Conservation (phyloP, 2,329 filamentous ascomycete species). For the Aspergillus awamori region DNA sequence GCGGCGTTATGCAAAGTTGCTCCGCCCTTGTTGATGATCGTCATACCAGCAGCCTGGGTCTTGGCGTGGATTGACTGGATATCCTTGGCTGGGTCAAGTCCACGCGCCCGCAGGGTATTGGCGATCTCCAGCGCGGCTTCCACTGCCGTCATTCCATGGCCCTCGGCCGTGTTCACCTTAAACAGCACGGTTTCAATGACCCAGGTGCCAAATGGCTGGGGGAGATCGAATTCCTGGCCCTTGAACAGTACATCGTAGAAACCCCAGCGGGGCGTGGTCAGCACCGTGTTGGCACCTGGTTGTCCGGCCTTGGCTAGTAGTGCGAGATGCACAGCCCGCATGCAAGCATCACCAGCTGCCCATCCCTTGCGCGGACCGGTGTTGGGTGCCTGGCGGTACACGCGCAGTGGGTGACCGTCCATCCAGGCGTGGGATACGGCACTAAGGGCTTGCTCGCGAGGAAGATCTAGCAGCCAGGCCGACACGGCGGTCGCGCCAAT, state of each 20-base stretch:
- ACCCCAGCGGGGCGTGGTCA: conserved; percentile 40
- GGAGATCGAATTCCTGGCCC: conserved; percentile 21
- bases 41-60: neutral
- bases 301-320: conserved; percentile 34
- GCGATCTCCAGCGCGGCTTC: conserved; percentile 30
- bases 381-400: conserved; percentile 39
- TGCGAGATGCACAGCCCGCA: conserved; percentile 44
- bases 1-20: conserved; percentile 29
- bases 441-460: conserved; percentile 35
- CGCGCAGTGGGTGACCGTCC: conserved; percentile 42
- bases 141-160: conserved; percentile 38
- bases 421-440: conserved; percentile 46
- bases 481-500: conserved; percentile 45
- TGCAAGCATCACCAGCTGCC: conserved; percentile 47
- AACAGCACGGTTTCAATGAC: conserved; percentile 29
- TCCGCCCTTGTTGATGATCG: conserved; percentile 38
- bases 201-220: conserved; percentile 25
- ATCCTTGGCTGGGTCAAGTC: neutral
- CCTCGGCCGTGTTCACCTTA: conserved; percentile 36
- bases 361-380: conserved; percentile 46
- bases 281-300: conserved; percentile 30
- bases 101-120: conserved; percentile 7
- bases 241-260: conserved; percentile 36
- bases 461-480: conserved; percentile 41
- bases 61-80: neutral